Conservation (phyloP, 352 stramenopile species). For the Pythium rhizo-oryzae region DNA sequence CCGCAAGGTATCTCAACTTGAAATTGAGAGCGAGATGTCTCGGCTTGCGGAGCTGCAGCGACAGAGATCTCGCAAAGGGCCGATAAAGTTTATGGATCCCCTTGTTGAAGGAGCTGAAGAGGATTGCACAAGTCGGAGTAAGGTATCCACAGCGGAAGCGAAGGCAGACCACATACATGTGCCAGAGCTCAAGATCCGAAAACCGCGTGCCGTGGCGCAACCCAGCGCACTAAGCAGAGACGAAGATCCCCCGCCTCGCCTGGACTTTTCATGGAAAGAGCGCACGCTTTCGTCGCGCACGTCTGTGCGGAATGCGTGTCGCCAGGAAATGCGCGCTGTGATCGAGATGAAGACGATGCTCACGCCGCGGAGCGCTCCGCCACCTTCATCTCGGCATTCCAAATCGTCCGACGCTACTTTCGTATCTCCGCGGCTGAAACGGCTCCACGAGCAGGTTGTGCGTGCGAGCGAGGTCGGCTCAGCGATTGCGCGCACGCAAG, state of each 20-base stretch:
- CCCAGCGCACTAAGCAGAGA: constrained; percentile 2
- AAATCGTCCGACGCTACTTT: constrained; percentile 20
- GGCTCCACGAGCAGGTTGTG: constrained; percentile 44
- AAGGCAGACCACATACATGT: background rate
- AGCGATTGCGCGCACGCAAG: background rate
- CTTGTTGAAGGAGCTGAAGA: constrained; percentile 8
- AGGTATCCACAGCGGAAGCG: background rate
- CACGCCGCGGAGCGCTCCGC: constrained; percentile 13
- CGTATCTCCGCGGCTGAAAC: constrained; percentile 45
- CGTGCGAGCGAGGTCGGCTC: constrained; percentile 30
- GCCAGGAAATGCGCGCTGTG: constrained; percentile 43
- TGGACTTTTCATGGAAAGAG: constrained; percentile 46
- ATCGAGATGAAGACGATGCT: constrained; percentile 34
- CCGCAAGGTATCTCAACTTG: constrained; percentile 35
- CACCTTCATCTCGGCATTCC: background rate
- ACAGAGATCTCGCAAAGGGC: constrained; percentile 19
- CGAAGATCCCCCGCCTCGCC: background rate
- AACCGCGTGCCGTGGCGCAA: background rate
- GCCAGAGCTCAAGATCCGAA: background rate
- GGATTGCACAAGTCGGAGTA: background rate
- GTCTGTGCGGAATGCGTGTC: constrained; percentile 55
- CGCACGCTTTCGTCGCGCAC: constrained; percentile 50
- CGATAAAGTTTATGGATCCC: background rate
- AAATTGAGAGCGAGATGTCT: constrained; percentile 35
- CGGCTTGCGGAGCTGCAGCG: constrained; percentile 24